Percentiles rank a stretch among this genome's conserved stretches.
phyloP scores from a whole-genome alignment of 805 yeast genomes.

The Candida nonsorbophila region DNA sequence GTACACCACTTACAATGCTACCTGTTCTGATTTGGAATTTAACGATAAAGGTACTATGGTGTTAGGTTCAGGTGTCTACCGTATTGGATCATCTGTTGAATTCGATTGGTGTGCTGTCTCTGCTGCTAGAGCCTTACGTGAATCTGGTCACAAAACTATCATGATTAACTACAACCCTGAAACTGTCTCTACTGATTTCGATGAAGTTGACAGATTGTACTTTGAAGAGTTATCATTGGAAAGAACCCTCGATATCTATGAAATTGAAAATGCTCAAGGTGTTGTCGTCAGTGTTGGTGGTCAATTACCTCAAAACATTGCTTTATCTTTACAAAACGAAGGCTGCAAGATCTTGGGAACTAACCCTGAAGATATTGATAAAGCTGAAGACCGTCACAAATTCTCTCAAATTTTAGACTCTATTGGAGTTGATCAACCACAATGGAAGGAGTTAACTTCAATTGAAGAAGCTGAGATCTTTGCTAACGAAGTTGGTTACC shows the following conservation, averaged over 20 bases:
- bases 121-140: constrained; percentile 90
- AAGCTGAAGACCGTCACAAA: constrained; percentile 98
- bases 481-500: constrained; percentile 85
- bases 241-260: constrained; percentile 96
- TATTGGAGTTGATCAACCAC: constrained; percentile 92
- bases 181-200: constrained; percentile 98
- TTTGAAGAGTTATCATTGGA: constrained; percentile 93
- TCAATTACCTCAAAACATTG: constrained; percentile 96
- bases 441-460: constrained; percentile 93
- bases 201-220: constrained; percentile 95
- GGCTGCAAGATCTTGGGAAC: constrained; percentile 93
- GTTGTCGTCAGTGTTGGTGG: constrained; percentile 97
- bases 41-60: constrained; percentile 91
- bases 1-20: constrained; percentile 94
- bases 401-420: constrained; percentile 91
- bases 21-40: constrained; percentile 75
- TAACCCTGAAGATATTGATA: constrained; percentile 89
- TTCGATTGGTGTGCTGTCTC: constrained; percentile 99
- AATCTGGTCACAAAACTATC: constrained; percentile 80
- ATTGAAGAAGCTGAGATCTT: constrained; percentile 78
- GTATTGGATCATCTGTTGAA: constrained; percentile 97
- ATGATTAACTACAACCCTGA: constrained; percentile 98
- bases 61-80: constrained; percentile 97
- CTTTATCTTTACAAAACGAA: constrained; percentile 69
- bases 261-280: constrained; percentile 82